phyloP scores from a whole-genome alignment of 306 rosid species.

The Dryas octopetala region DNA sequence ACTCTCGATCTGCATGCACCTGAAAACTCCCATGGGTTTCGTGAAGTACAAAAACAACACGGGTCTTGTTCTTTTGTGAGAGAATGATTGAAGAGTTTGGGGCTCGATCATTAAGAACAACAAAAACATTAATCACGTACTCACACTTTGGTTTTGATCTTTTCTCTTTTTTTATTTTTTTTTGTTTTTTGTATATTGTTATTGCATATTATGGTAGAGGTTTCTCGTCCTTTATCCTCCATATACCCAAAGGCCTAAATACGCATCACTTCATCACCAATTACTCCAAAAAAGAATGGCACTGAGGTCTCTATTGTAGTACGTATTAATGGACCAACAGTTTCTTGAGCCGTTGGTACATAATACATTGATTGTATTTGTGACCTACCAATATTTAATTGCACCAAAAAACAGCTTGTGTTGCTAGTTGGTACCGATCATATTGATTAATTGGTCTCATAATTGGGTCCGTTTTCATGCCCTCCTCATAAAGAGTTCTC shows the following conservation, averaged over 20 bases:
- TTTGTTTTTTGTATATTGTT: neutral
- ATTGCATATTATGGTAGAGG: neutral
- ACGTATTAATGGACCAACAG: neutral
- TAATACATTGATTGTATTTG: neutral
- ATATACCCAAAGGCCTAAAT: too few relatives aligned
- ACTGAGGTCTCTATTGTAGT: neutral
- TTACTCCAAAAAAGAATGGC: neutral
- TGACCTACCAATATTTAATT: slow-evolving; percentile 2
- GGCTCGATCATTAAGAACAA: neutral
- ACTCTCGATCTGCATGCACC: neutral
- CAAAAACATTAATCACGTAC: neutral
- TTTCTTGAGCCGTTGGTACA: neutral
- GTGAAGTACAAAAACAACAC: neutral
- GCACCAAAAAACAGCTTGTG: neutral
- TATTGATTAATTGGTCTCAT: neutral
- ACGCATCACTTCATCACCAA: too few relatives aligned
- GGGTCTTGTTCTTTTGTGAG: slow-evolving; percentile 1
- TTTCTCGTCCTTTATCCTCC: too few relatives aligned
- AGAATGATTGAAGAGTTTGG: neutral
- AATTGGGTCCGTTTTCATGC: neutral
- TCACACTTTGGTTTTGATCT: neutral
- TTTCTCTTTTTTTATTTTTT: neutral
- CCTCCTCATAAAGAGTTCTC: neutral
- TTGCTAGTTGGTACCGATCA: neutral
- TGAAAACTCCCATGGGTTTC: neutral